A percentile compares a stretch with the other conserved stretches of the same genome.
phyloP scores from a whole-genome alignment of 2,329 filamentous ascomycete genomes.

The Diaporthe vaccinii region DNA sequence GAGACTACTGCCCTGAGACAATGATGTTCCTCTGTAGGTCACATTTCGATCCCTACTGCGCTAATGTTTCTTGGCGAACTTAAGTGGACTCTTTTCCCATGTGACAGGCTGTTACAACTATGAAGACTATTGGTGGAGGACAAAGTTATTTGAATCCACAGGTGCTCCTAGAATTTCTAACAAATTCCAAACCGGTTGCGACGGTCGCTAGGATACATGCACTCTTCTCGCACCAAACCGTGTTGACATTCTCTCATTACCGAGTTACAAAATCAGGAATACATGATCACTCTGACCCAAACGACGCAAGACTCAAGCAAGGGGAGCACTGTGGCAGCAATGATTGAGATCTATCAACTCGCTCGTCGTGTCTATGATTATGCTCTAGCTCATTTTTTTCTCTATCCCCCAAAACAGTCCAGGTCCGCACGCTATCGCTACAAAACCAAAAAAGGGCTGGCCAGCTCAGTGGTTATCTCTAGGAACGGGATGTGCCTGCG shows the following conservation, averaged over 20 bases:
- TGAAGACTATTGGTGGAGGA: neutral
- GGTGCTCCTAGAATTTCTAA: too few relatives aligned
- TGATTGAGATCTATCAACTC: neutral
- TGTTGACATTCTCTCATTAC: neutral
- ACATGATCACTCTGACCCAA: too few relatives aligned
- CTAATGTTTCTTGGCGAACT: neutral
- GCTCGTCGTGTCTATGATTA: neutral
- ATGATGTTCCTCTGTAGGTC: slow-evolving; percentile 46
- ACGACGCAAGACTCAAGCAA: neutral
- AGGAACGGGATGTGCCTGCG: slow-evolving; percentile 56
- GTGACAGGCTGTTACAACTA: neutral
- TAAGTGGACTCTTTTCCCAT: neutral
- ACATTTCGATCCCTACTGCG: slow-evolving; percentile 11
- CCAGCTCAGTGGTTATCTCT: slow-evolving; percentile 58
- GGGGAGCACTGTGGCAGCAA: too few relatives aligned
- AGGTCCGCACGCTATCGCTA: neutral
- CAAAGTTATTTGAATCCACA: too few relatives aligned
- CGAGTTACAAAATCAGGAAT: too few relatives aligned
- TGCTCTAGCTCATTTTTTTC: neutral
- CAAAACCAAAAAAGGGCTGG: slow-evolving; percentile 45
- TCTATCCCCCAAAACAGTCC: neutral
- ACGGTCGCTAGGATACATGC: neutral
- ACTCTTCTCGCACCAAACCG: neutral
- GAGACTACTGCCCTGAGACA: slow-evolving; percentile 41
- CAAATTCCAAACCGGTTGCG: neutral